A percentile compares a stretch with the other conserved stretches of the same genome.
Conservation (phyloP, 345 rosid genomes). For the Corymbia maculata region DNA sequence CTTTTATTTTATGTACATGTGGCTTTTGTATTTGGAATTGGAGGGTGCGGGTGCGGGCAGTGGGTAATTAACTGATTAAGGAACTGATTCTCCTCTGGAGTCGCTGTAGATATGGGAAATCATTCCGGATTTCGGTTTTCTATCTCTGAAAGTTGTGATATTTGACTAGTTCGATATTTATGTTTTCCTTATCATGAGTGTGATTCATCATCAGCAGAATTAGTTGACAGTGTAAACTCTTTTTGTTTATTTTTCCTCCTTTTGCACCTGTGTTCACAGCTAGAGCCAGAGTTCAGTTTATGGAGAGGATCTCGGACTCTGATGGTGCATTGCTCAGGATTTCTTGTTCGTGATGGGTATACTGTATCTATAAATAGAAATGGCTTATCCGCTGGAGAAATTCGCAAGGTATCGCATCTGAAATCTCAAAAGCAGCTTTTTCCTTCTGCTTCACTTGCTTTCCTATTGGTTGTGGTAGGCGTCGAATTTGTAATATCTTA, state of each 20-base stretch:
- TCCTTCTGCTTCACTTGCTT: background rate
- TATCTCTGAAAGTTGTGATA: background rate
- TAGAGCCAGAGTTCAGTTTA: background rate
- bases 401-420: background rate
- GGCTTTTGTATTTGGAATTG: background rate
- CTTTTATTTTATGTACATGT: background rate
- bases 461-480: background rate
- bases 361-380: background rate
- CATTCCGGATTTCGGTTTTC: background rate
- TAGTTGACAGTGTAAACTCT: background rate
- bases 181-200: background rate
- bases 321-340: background rate
- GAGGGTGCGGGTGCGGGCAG: background rate
- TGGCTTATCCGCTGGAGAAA: conserved; percentile 2
- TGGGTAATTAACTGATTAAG: background rate
- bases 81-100: background rate
- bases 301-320: background rate
- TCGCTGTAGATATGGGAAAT: background rate
- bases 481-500: background rate
- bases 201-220: background rate
- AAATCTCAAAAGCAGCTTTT: background rate
- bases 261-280: background rate
- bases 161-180: background rate
- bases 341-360: background rate
- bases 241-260: background rate